Evolutionary conservation across 2,329 filamentous ascomycete genomes (phyloP), one percentile per base, ranked within the genome.

Genomic region (Penicillium sp.): DNA sequence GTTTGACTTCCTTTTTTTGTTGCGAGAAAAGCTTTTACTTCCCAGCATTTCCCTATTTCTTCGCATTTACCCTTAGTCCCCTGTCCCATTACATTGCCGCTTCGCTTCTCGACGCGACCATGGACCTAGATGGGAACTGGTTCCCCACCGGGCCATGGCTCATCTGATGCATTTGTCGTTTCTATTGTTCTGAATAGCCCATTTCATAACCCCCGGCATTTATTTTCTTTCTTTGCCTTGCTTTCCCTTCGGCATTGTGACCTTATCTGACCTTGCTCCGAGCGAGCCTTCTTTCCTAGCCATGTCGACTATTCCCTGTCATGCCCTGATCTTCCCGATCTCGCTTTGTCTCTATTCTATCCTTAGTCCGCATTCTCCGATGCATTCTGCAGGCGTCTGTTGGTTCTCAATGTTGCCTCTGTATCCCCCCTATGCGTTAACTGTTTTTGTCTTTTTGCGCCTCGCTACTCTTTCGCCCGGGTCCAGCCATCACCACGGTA

Each of bases 381-480:
- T 73, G 72, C 73, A 75, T 76, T 65, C 67, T 57, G 70, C 69
- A 70, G 73, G 73, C 73, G 73, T 75, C 69, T 67, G 62, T 64
- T 64, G 62, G 54, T 65, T 58, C 45, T 61, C 50, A 33, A 64
- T 64, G 53, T 58, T 47, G 53, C 50, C 53, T 31, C 57, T 66
- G 60, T 65, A 65, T 63, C 61, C 35, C 52, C 55, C 55, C 54
- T 37, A 39, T 55, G 50, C 50, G 50, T 42, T 44, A 16, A 33
- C 43, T 42, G 33, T 62, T 63, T 61, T 59, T 49, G 58, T 57
- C 52, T 42, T 61, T 58, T 64, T 65, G 60, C 61, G 65, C 52
- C 54, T 65, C 50, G 59, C 61, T 63, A 57, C 47, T 47, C 49
- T 55, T 53, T 52, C 57, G 51, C 9, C 46, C 31, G 51, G 51